A percentile compares a stretch with the other conserved stretches of the same genome.
Evolutionary conservation across 2,329 filamentous ascomycete species (phyloP).

Genomic region (Phyllosticta ampelicida): DNA sequence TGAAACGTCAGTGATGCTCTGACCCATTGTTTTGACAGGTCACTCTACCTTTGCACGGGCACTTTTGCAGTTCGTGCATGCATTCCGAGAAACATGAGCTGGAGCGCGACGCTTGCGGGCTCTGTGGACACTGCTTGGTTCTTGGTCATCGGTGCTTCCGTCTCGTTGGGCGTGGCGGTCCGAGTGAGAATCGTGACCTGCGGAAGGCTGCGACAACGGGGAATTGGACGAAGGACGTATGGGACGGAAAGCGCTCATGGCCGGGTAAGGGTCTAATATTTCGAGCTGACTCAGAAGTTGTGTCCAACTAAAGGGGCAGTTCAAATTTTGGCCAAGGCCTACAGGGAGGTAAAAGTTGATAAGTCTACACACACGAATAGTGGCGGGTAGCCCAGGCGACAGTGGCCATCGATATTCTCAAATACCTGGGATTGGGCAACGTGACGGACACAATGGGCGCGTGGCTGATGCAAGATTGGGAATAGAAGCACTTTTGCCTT

Average conservation of each 20-base stretch:
- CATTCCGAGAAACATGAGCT: conserved; percentile 19
- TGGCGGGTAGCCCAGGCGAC: background rate
- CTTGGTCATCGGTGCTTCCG: background rate
- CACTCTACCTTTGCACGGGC: conserved; percentile 19
- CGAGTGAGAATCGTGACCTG: background rate
- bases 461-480: background rate
- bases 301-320: background rate
- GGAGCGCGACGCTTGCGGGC: conserved; percentile 13
- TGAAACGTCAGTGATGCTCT: background rate
- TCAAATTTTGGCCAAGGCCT: background rate
- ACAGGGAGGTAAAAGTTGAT: background rate
- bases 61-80: conserved; percentile 20
- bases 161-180: conserved; percentile 7
- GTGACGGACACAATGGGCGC: background rate
- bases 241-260: conserved; percentile 14
- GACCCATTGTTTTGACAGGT: background rate
- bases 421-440: background rate
- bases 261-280: background rate
- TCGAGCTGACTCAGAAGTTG: background rate
- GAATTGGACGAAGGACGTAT: conserved; percentile 12
- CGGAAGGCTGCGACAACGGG: conserved; percentile 2
- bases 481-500: background rate
- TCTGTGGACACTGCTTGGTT: conserved; percentile 2
- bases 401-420: background rate
- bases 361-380: background rate